These are phyloP conservation scores for Debaryomyces coudertii DNA, from an alignment of 1,139 yeast species.

Conservation along the genomic window DNA sequence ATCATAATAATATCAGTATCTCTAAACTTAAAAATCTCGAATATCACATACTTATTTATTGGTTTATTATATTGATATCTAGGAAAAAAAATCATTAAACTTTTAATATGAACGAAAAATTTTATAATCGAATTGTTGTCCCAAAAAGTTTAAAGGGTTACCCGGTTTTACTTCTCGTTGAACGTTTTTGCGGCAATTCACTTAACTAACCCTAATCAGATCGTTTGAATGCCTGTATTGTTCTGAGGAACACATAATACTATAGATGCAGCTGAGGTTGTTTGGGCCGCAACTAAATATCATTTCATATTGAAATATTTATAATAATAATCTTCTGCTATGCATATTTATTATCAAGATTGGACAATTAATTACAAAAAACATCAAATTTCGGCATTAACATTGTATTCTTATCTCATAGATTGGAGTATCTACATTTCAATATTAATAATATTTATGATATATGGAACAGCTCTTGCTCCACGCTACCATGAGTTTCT, in stretches of 20 bases:
- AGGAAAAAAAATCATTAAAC: background rate
- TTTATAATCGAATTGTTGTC: slow-evolving; percentile 3
- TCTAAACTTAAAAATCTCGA: background rate
- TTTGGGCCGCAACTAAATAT: background rate
- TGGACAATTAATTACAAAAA: slow-evolving; percentile 11
- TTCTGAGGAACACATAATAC: background rate
- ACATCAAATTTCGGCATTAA: slow-evolving; percentile 25
- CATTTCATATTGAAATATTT: background rate
- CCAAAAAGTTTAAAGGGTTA: background rate
- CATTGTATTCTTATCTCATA: slow-evolving; percentile 34
- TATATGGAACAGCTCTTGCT: slow-evolving; percentile 35
- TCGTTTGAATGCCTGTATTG: background rate
- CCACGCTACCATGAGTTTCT: slow-evolving; percentile 50
- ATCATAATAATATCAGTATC: slow-evolving; percentile 23
- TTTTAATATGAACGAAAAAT: background rate
- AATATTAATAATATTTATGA: slow-evolving; percentile 26
- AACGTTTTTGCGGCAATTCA: slow-evolving; percentile 9
- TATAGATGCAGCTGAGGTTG: background rate
- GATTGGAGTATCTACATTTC: slow-evolving; percentile 39
- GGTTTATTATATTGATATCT: background rate
- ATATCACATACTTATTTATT: background rate
- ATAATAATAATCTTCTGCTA: background rate
- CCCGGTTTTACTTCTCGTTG: slow-evolving; percentile 3
- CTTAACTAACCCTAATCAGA: background rate
- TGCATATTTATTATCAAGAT: slow-evolving; percentile 10